Percentiles rank a stretch among this genome's conserved stretches.
Conservation (phyloP, 2,329 filamentous ascomycete species). For the Clarireedia hainanense region DNA sequence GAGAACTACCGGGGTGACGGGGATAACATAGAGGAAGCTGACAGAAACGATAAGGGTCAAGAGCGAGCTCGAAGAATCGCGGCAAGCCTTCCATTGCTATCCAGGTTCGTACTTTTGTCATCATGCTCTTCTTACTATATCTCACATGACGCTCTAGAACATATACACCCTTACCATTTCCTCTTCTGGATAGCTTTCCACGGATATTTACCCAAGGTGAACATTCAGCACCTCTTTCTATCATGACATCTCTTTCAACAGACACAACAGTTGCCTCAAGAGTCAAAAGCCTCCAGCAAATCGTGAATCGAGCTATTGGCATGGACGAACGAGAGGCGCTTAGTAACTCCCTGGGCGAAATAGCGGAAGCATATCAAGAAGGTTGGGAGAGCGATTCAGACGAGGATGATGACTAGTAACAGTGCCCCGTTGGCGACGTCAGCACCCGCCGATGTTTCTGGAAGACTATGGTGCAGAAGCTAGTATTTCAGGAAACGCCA, state of each 20-base stretch:
- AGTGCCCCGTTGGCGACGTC: not conserved
- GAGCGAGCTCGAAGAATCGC: slow-evolving; percentile 28
- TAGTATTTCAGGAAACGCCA: too few species aligned
- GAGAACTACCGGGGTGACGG: slow-evolving; percentile 27
- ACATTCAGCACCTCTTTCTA: slow-evolving; percentile 36
- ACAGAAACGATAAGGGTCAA: slow-evolving; percentile 24
- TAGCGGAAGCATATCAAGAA: slow-evolving; percentile 83
- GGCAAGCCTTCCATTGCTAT: slow-evolving; percentile 26
- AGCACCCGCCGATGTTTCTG: not conserved
- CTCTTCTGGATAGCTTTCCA: slow-evolving; percentile 78
- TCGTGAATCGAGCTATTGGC: slow-evolving; percentile 54
- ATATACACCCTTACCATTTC: slow-evolving; percentile 51
- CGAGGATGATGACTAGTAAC: slow-evolving; percentile 46
- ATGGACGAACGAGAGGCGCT: slow-evolving; percentile 78
- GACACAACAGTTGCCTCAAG: slow-evolving; percentile 64
- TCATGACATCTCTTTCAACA: slow-evolving; percentile 59
- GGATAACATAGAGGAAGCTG: slow-evolving; percentile 13
- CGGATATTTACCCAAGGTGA: slow-evolving; percentile 51
- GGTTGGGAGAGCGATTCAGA: slow-evolving; percentile 77
- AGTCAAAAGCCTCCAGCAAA: slow-evolving; percentile 56
- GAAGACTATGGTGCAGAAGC: too few species aligned
- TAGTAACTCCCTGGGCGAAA: slow-evolving; percentile 71
- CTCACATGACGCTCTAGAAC: slow-evolving; percentile 28
- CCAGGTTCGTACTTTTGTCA: slow-evolving; percentile 23
- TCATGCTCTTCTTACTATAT: slow-evolving; percentile 3